Percentiles rank a stretch among this genome's conserved stretches.
Conservation (phyloP, 176 grass and related monocot genomes). For the Ananas comosus region DNA sequence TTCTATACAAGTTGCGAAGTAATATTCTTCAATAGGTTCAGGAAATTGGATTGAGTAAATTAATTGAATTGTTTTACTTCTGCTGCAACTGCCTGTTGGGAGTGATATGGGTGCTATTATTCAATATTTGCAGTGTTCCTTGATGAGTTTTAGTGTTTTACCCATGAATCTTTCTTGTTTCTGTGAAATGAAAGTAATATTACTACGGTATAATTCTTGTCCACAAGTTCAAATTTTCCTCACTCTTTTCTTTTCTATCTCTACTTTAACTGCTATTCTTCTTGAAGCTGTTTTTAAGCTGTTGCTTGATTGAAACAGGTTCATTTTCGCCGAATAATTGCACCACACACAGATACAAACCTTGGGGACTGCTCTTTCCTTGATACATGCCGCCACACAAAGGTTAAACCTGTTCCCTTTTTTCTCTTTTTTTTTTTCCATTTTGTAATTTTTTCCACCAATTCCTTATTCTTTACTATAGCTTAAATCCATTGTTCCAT, state of each 20-base stretch:
- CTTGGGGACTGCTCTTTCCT: conserved; percentile 98
- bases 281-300: conserved; percentile 14
- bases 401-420: conserved; percentile 37
- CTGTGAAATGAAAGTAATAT: background rate
- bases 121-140: background rate
- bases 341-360: conserved; percentile 98
- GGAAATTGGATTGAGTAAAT: too few species aligned
- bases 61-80: too few species aligned
- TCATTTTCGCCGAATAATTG: conserved; percentile 97
- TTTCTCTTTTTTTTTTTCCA: conserved; percentile 18
- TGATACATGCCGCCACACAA: conserved; percentile 96
- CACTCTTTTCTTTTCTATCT: background rate
- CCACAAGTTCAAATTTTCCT: background rate
- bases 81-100: too few species aligned
- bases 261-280: conserved; percentile 9
- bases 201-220: background rate
- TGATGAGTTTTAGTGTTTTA: background rate
- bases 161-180: background rate
- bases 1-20: too few species aligned
- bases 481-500: conserved; percentile 20
- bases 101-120: background rate
- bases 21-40: too few species aligned
- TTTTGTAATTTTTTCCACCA: background rate
- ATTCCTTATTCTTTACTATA: background rate
- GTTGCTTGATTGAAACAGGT: conserved; percentile 46